phyloP scores from a whole-genome alignment of 164 flowering plant species.

The Stephania cephalantha region DNA sequence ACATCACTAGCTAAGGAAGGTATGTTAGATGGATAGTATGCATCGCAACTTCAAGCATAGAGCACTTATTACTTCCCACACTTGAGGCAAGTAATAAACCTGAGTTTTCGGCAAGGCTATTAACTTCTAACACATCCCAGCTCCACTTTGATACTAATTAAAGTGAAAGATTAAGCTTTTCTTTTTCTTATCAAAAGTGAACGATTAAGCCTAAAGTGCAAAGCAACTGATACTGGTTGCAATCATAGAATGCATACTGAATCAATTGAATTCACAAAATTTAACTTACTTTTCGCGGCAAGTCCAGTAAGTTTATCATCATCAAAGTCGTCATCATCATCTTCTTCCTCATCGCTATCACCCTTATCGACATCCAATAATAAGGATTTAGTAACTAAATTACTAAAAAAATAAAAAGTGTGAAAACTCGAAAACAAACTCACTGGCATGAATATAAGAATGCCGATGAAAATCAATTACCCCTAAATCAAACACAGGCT shows the following conservation, averaged over 20 bases:
- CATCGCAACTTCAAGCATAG: no score
- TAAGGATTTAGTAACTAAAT: neutral
- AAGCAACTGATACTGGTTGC: neutral
- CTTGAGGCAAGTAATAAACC: no score
- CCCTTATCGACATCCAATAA: constrained; percentile 15
- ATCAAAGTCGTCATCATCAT: constrained; percentile 27
- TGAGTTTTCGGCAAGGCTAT: no score
- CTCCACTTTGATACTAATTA: no score
- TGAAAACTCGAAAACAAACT: no score
- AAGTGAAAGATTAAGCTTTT: no score
- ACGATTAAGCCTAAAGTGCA: neutral
- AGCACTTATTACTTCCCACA: no score
- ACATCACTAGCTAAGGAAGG: no score
- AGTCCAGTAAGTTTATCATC: constrained; percentile 37
- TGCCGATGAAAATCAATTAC: constrained; percentile 12
- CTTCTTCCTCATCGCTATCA: constrained; percentile 31
- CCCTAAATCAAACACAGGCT: constrained; percentile 64
- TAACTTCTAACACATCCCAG: no score
- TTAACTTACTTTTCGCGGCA: constrained; percentile 63
- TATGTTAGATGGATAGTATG: no score
- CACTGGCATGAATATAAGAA: neutral
- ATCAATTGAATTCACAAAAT: neutral
- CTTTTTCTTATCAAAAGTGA: no score
- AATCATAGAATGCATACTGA: neutral
- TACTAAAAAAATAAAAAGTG: no score